Conservation (phyloP, 129 eudicot species). For the Artemisia tridentata region DNA sequence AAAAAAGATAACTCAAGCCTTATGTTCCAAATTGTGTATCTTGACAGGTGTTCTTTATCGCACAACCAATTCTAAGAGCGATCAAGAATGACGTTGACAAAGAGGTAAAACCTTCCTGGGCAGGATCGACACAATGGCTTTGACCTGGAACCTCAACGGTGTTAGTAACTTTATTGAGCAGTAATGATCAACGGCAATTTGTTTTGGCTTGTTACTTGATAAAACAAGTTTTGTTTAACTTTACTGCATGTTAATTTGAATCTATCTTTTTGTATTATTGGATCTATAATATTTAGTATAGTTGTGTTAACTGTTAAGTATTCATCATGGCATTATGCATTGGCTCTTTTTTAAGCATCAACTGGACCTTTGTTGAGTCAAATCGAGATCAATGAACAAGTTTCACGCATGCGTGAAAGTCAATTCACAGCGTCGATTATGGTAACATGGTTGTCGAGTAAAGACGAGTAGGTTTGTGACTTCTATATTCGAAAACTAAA, state of each 20-base stretch:
- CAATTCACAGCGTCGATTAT: fast-evolving
- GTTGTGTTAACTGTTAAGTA: not conserved
- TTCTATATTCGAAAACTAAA: too few species aligned
- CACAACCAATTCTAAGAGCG: slow-evolving; percentile 42
- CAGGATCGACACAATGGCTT: slow-evolving; percentile 11
- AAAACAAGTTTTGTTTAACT: not conserved
- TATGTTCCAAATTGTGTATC: slow-evolving; percentile 18
- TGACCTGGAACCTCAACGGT: too few species aligned
- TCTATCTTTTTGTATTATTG: not conserved
- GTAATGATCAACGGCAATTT: not conserved
- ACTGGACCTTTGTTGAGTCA: too few species aligned
- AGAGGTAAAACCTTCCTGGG: slow-evolving; percentile 51
- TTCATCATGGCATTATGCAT: not conserved
- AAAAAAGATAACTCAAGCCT: not conserved
- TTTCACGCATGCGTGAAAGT: too few species aligned
- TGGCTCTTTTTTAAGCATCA: too few species aligned
- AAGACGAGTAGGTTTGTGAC: too few species aligned
- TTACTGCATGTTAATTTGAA: not conserved
- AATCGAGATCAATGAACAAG: too few species aligned
- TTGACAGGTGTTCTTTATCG: slow-evolving; percentile 52
- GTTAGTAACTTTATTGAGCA: not conserved
- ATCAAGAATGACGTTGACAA: slow-evolving; percentile 50
- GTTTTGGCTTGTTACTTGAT: not conserved
- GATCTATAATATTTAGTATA: not conserved
- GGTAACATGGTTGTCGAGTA: fast-evolving